phyloP scores from a whole-genome alignment of 208 protist genomes.

The Acanthamoeba healyi region DNA sequence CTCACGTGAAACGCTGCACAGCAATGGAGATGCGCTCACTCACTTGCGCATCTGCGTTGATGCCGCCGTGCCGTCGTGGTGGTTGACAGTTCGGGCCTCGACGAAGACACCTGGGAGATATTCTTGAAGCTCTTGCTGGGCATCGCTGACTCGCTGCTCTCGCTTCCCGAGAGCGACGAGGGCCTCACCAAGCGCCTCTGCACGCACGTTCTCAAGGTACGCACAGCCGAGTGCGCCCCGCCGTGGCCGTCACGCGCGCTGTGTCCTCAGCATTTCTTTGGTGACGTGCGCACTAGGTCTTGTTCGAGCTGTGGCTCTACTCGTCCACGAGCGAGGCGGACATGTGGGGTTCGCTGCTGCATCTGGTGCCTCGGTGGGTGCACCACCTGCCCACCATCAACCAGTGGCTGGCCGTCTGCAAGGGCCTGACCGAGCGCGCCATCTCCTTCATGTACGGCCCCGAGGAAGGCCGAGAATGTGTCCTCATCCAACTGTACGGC shows the following conservation, averaged over 20 bases:
- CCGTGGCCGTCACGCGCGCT: no score
- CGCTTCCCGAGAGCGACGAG: not conserved
- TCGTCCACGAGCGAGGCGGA: conserved; percentile 58
- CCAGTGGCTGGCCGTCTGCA: conserved; percentile 74
- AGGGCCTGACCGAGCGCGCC: conserved; percentile 70
- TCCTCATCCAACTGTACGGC: not conserved
- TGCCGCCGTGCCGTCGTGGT: no score
- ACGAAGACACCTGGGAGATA: conserved; percentile 74
- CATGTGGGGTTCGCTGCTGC: conserved; percentile 74
- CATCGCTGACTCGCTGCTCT: conserved; percentile 73
- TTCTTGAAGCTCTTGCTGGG: conserved; percentile 77
- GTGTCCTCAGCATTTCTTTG: no score
- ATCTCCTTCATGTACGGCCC: conserved; percentile 73
- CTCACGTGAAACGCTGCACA: no score
- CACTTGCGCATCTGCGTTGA: no score
- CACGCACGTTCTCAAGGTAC: conserved; percentile 45
- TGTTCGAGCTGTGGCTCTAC: conserved; percentile 81
- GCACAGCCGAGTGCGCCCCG: no score
- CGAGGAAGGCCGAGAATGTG: conserved; percentile 27
- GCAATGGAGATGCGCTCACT: no score
- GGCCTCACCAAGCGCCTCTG: conserved; percentile 74
- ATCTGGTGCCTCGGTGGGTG: conserved; percentile 56
- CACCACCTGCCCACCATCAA: conserved; percentile 73
- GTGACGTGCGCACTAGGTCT: no score
- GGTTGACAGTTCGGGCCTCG: not conserved